phyloP scores from a whole-genome alignment of 805 yeast species.

The Kurtzmaniella fragi region DNA sequence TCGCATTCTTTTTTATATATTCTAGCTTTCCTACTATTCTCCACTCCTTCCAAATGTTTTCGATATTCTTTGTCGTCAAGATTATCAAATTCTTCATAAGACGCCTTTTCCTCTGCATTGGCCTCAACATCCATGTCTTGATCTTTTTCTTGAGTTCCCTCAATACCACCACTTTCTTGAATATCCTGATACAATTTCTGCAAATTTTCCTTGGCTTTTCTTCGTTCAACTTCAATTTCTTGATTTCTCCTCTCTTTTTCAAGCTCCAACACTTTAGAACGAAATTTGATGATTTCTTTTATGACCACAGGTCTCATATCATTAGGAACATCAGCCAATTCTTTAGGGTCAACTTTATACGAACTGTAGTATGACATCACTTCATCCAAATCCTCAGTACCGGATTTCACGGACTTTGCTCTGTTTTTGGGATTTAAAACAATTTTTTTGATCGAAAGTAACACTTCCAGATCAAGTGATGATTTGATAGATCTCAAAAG shows the following conservation, averaged over 20 bases:
- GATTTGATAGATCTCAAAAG: too few species aligned
- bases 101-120: slow-evolving; percentile 10
- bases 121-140: slow-evolving; percentile 11
- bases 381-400: slow-evolving; percentile 31
- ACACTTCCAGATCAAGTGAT: too few species aligned
- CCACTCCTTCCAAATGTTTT: slow-evolving; percentile 11
- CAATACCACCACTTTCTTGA: slow-evolving; percentile 19
- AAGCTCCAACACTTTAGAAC: slow-evolving; percentile 48
- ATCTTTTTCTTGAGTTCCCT: slow-evolving; percentile 9
- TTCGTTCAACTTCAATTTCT: slow-evolving; percentile 44
- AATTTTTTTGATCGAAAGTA: slow-evolving; percentile 2
- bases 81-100: slow-evolving; percentile 17
- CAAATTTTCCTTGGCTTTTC: slow-evolving; percentile 43
- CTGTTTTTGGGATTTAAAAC: slow-evolving; percentile 15
- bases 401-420: slow-evolving; percentile 16
- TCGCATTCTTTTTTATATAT: slow-evolving; percentile 12
- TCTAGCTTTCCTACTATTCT: slow-evolving; percentile 18
- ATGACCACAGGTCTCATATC: slow-evolving; percentile 49
- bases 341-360: slow-evolving; percentile 54
- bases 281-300: slow-evolving; percentile 49
- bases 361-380: slow-evolving; percentile 28
- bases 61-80: slow-evolving; percentile 29
- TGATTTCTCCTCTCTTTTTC: slow-evolving; percentile 48
- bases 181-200: slow-evolving; percentile 41
- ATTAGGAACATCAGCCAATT: slow-evolving; percentile 52